phyloP scores from a whole-genome alignment of 192 early-diverging fungal genomes.

The Pilaira anomala region DNA sequence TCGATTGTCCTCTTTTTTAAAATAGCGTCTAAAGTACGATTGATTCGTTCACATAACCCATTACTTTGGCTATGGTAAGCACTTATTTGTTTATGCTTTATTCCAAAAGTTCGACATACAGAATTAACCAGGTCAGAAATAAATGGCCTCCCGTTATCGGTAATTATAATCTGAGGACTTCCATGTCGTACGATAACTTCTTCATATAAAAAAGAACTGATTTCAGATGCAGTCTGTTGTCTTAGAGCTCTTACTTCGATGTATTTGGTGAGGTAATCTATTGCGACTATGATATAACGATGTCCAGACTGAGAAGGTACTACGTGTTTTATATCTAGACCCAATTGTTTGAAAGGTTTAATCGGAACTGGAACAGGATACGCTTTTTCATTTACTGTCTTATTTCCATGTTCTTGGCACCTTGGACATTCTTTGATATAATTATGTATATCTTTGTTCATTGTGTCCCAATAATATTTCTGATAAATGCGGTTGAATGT shows the following conservation, averaged over 20 bases:
- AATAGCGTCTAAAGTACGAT: slow-evolving; percentile 1
- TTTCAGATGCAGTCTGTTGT: too few relatives aligned
- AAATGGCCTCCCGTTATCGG: background rate
- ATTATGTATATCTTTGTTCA: background rate
- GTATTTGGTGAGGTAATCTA: too few relatives aligned
- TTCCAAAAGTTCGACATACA: background rate
- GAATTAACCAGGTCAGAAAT: background rate
- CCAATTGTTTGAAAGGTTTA: background rate
- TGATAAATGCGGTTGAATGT: background rate
- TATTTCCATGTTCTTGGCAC: background rate
- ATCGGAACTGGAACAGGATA: background rate
- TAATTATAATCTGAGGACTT: too few relatives aligned
- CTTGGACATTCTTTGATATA: background rate
- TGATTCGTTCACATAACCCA: background rate
- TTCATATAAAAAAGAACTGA: too few relatives aligned
- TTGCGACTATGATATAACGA: too few relatives aligned
- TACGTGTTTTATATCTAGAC: background rate
- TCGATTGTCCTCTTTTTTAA: background rate
- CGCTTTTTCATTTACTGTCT: background rate
- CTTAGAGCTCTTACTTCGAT: too few relatives aligned
- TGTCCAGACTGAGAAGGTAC: too few relatives aligned
- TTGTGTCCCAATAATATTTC: background rate
- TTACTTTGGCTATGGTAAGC: background rate
- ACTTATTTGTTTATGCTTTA: background rate
- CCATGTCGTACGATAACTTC: too few relatives aligned